phyloP scores from a whole-genome alignment of 192 early-diverging fungal genomes.

The Coemansia sp. region DNA sequence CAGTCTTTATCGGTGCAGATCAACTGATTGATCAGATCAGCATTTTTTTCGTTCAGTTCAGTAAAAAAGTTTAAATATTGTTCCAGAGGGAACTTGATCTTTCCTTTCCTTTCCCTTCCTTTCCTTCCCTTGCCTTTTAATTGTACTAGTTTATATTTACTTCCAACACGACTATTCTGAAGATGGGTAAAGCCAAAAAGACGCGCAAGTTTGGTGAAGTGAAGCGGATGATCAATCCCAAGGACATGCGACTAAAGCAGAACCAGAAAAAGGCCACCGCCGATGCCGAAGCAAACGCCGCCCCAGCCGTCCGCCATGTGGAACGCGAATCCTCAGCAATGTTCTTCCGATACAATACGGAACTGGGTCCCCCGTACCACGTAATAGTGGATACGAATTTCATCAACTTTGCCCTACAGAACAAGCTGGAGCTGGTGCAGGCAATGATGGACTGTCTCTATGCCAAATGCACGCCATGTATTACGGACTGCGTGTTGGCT shows the following conservation, averaged over 20 bases:
- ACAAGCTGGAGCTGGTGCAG: conserved; percentile 94
- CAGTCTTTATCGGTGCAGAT: not conserved
- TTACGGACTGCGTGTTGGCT: conserved; percentile 98
- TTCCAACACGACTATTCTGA: not conserved
- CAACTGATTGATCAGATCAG: conserved; percentile 1
- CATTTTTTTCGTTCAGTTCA: conserved; percentile 10
- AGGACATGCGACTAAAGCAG: conserved; percentile 82
- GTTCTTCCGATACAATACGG: conserved; percentile 97
- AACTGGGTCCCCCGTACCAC: conserved; percentile 94
- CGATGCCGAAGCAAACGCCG: conserved; percentile 5
- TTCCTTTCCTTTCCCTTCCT: no score
- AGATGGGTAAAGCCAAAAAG: conserved; percentile 83
- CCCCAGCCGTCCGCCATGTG: conserved; percentile 22
- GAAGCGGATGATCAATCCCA: conserved; percentile 89
- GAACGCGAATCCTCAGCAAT: conserved; percentile 51
- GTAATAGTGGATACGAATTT: conserved; percentile 98
- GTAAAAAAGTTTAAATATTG: not conserved
- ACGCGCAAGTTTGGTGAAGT: conserved; percentile 94
- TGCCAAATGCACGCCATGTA: conserved; percentile 95
- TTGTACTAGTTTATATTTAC: no score
- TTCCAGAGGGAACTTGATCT: not conserved
- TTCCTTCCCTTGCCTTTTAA: no score
- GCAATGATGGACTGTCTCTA: conserved; percentile 99
- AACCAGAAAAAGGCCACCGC: conserved; percentile 47
- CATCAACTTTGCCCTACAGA: conserved; percentile 99